Percentiles rank a stretch among this genome's conserved stretches.
Evolutionary conservation across 768 basidiomycete genomes (phyloP).

Genomic region (Amyloporia xantha): DNA sequence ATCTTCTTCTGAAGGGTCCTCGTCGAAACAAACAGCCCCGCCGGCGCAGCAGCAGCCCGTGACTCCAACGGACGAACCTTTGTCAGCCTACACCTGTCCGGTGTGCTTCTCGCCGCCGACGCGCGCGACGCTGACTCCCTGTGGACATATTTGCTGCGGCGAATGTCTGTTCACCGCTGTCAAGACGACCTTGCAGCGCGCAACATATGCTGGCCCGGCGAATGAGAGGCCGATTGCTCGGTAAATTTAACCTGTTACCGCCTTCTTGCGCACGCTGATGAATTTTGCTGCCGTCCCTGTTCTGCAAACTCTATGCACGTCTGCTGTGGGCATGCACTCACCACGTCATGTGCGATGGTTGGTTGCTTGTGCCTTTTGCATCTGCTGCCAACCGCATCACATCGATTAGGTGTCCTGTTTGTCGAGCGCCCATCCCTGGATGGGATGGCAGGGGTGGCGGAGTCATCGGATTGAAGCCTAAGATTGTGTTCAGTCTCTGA

Average conservation of each 20-base stretch:
- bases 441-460: constrained; percentile 25
- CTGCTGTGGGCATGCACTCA: too few species aligned
- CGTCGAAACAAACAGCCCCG: not conserved
- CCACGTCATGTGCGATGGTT: too few species aligned
- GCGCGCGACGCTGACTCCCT: constrained; percentile 72
- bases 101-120: constrained; percentile 74
- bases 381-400: not conserved
- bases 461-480: constrained; percentile 21
- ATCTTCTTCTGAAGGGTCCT: not conserved
- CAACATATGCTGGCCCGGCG: constrained; percentile 15
- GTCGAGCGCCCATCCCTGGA: constrained; percentile 20
- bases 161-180: constrained; percentile 70
- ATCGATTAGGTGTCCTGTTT: constrained; percentile 22
- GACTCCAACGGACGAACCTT: constrained; percentile 22
- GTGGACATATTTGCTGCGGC: constrained; percentile 76
- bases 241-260: constrained; percentile 7
- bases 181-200: constrained; percentile 52
- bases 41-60: not conserved
- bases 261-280: not conserved
- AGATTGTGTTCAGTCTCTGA: constrained; percentile 15
- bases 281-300: not conserved
- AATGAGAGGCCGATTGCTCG: constrained; percentile 14
- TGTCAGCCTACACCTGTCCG: constrained; percentile 68
- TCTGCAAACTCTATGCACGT: not conserved
- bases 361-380: too few species aligned